phyloP scores from a whole-genome alignment of 1,284 basidiomycete genomes.

The Trichosporon asahii region DNA sequence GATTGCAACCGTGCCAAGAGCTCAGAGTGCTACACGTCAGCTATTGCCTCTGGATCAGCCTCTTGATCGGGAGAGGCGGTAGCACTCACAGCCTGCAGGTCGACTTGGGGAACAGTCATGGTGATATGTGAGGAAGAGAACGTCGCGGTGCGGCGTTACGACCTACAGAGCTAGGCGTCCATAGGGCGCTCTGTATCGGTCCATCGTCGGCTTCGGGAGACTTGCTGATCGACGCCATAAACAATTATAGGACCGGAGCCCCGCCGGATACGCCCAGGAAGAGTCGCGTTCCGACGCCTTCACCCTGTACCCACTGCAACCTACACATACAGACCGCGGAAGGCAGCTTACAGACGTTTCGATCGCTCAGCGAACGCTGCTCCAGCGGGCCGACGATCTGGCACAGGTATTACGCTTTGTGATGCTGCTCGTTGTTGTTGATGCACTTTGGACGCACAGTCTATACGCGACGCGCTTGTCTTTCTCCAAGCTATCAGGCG shows the following conservation, averaged over 20 bases:
- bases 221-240: not conserved
- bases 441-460: no score
- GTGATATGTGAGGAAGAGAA: not conserved
- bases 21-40: conserved; percentile 24
- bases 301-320: not conserved
- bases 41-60: no score
- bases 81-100: not conserved
- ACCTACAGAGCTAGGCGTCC: not conserved
- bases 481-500: not conserved
- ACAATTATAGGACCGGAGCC: not conserved
- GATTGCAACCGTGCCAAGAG: conserved; percentile 26
- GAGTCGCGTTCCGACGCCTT: not conserved
- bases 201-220: not conserved
- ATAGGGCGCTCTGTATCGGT: not conserved
- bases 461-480: not conserved
- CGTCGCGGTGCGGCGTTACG: not conserved
- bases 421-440: no score
- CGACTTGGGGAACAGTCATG: not conserved
- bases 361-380: no score
- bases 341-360: no score
- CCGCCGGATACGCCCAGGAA: not conserved
- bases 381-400: no score
- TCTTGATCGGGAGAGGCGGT: not conserved
- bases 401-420: not conserved
- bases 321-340: no score